Conservation (phyloP, 2,329 filamentous ascomycete genomes). For the Fusarium gaditjirri region DNA sequence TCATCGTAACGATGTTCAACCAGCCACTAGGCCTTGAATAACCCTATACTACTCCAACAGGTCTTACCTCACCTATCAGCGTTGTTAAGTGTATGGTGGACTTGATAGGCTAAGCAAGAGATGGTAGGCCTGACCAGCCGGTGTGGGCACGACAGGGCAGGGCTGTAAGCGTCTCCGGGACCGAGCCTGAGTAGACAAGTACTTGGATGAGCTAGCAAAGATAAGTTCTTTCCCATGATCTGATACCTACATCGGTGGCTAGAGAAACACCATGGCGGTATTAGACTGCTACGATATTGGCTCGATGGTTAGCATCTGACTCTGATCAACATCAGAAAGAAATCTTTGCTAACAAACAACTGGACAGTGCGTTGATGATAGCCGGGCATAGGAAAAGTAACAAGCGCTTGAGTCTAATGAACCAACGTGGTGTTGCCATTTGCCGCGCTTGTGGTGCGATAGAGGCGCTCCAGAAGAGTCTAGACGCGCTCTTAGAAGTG, state of each 20-base stretch:
- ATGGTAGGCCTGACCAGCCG: not conserved
- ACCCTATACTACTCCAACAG: not conserved
- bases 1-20: not conserved
- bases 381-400: not conserved
- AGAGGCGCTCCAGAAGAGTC: slow-evolving; percentile 36
- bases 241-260: slow-evolving; percentile 2
- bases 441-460: slow-evolving; percentile 32
- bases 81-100: not conserved
- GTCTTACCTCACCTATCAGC: not conserved
- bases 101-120: not conserved
- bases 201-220: not conserved
- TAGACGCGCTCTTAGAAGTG: slow-evolving; percentile 20
- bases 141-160: not conserved
- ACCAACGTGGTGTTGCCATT: slow-evolving; percentile 32
- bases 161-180: not conserved
- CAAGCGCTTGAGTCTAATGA: slow-evolving; percentile 10
- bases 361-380: not conserved
- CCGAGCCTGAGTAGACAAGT: not conserved
- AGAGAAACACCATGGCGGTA: not conserved
- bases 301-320: not conserved
- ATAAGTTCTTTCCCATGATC: not conserved
- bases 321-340: not conserved
- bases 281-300: not conserved
- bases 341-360: not conserved
- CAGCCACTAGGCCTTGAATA: not conserved